Evolutionary conservation across 768 basidiomycete genomes (phyloP).

Genomic region (Kwoniella heveanensis): DNA sequence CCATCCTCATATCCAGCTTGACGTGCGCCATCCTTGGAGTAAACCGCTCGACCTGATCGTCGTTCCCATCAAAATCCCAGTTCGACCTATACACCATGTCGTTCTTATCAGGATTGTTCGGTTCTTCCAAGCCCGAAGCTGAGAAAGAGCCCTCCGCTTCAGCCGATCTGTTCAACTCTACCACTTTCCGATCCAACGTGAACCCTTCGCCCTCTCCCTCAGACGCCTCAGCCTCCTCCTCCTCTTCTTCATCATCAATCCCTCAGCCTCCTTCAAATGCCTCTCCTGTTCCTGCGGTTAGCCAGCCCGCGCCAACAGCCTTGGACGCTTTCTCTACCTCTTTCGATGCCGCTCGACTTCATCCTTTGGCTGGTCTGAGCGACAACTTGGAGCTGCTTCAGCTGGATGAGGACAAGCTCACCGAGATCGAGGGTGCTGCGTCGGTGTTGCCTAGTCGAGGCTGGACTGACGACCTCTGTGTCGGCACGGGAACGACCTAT

Average conservation of each 20-base stretch:
- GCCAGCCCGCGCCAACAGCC: slow-evolving; percentile 65
- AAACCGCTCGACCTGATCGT: too few relatives aligned
- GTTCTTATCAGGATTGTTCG: slow-evolving; percentile 42
- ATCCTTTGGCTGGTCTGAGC: slow-evolving; percentile 90
- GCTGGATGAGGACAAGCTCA: slow-evolving; percentile 95
- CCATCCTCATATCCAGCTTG: background rate
- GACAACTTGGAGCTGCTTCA: slow-evolving; percentile 93
- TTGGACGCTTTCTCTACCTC: slow-evolving; percentile 77
- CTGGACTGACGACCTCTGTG: slow-evolving; percentile 99
- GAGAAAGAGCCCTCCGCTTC: slow-evolving; percentile 36
- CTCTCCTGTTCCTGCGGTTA: slow-evolving; percentile 1
- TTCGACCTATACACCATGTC: too few relatives aligned
- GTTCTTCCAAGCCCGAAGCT: slow-evolving; percentile 18
- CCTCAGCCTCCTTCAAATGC: slow-evolving; percentile 5
- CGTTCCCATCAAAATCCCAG: too few relatives aligned
- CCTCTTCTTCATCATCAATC: slow-evolving; percentile 17
- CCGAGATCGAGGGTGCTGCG: slow-evolving; percentile 80
- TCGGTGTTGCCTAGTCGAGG: slow-evolving; percentile 93
- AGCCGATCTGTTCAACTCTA: slow-evolving; percentile 50
- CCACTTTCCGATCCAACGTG: slow-evolving; percentile 41
- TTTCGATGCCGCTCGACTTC: slow-evolving; percentile 88
- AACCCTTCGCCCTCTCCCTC: slow-evolving; percentile 22
- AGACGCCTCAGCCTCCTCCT: slow-evolving; percentile 20
- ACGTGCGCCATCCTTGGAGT: too few relatives aligned
- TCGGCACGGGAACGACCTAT: slow-evolving; percentile 99